These are phyloP conservation scores for Ogataea pignaliae DNA, from an alignment of 805 yeast species.

Conservation along the genomic window DNA sequence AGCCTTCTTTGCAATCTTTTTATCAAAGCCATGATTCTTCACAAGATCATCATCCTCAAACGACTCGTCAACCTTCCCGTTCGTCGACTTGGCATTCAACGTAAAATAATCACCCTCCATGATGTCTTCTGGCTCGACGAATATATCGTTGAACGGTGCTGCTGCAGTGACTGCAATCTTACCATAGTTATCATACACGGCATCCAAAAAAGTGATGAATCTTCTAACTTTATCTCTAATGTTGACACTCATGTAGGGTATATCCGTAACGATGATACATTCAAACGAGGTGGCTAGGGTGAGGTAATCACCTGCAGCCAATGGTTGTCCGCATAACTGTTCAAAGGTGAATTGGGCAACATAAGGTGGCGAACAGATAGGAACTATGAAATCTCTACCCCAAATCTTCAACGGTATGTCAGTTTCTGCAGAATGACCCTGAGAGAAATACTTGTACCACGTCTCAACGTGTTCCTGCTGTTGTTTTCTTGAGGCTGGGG, in stretches of 20 bases:
- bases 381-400: slow-evolving; percentile 82
- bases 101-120: slow-evolving; percentile 42
- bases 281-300: slow-evolving; percentile 72
- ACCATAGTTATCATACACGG: slow-evolving; percentile 89
- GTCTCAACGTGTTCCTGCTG: slow-evolving; percentile 59
- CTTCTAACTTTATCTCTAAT: slow-evolving; percentile 83
- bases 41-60: slow-evolving; percentile 58
- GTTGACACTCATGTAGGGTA: slow-evolving; percentile 76
- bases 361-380: slow-evolving; percentile 65
- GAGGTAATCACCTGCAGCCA: slow-evolving; percentile 93
- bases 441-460: slow-evolving; percentile 81
- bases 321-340: slow-evolving; percentile 79
- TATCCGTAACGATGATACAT: slow-evolving; percentile 85
- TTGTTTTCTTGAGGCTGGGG: slow-evolving; percentile 44
- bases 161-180: slow-evolving; percentile 86
- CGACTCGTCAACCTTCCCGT: slow-evolving; percentile 26
- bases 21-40: slow-evolving; percentile 71
- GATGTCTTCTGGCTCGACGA: slow-evolving; percentile 74
- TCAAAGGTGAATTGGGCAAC: slow-evolving; percentile 90
- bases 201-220: slow-evolving; percentile 92
- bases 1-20: slow-evolving; percentile 65
- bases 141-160: slow-evolving; percentile 76
- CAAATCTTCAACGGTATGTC: slow-evolving; percentile 56
- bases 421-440: slow-evolving; percentile 42
- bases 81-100: slow-evolving; percentile 24